A percentile compares a stretch with the other conserved stretches of the same genome.
These are phyloP conservation scores for Daedaleopsis nitida DNA, from an alignment of 768 basidiomycete genomes.

Conservation along the genomic window DNA sequence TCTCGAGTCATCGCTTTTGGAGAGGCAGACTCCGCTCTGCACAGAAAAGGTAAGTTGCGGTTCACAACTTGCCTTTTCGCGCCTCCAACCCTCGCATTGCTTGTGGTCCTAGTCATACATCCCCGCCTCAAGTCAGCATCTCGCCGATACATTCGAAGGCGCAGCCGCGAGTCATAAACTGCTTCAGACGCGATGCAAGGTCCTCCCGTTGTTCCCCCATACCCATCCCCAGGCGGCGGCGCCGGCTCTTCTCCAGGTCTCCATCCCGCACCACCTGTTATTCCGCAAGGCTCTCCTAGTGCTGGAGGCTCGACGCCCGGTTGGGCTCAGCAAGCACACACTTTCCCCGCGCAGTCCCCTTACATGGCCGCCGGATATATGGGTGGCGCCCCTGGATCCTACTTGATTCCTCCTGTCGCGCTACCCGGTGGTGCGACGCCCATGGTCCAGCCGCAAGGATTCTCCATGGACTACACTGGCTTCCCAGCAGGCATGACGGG, in stretches of 20 bases:
- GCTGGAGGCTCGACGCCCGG: constrained; percentile 16
- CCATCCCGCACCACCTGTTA: constrained; percentile 26
- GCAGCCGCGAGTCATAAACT: constrained; percentile 3
- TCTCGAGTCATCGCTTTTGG: constrained; percentile 9
- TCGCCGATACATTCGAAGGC: background rate
- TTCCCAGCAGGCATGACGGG: constrained; percentile 17
- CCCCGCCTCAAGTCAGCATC: constrained; percentile 1
- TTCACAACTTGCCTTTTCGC: background rate
- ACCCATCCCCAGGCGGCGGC: constrained; percentile 26
- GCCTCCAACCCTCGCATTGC: background rate
- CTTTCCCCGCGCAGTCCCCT: constrained; percentile 23
- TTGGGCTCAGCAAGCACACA: constrained; percentile 21
- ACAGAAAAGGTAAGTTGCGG: constrained; percentile 18
- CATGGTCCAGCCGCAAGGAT: constrained; percentile 21
- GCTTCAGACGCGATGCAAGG: constrained; percentile 23
- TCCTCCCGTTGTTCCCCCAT: constrained; percentile 35
- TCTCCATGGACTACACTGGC: constrained; percentile 36
- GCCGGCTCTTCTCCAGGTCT: constrained; percentile 8
- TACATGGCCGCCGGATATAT: constrained; percentile 18
- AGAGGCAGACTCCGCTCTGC: constrained; percentile 10
- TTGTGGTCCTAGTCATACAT: constrained; percentile 1
- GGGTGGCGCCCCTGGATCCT: constrained; percentile 30
- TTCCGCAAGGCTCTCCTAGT: constrained; percentile 28
- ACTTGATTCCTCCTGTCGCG: constrained; percentile 33
- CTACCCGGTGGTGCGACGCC: constrained; percentile 25